A percentile compares a stretch with the other conserved stretches of the same genome.
Evolutionary conservation across 768 basidiomycete species (phyloP).

Genomic region (Boletus barrowsii): DNA sequence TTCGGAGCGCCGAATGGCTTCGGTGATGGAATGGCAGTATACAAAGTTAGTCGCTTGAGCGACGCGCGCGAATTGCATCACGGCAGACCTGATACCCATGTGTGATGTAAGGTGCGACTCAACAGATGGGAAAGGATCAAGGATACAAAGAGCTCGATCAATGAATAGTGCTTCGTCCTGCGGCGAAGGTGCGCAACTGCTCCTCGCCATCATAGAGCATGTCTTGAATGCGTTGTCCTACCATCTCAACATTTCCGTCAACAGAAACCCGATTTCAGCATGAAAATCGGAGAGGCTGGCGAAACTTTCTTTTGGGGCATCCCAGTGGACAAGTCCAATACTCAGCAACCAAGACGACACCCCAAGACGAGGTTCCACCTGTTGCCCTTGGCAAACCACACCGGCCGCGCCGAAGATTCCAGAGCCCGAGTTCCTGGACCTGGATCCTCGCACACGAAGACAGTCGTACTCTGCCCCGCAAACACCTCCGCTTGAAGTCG

Average conservation of each 20-base stretch:
- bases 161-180: constrained; percentile 86
- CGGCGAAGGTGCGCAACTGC: constrained; percentile 68
- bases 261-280: constrained; percentile 79
- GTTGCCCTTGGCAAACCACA: not conserved
- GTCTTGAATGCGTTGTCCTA: too few species aligned
- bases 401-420: not conserved
- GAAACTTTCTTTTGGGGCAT: too few species aligned
- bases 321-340: constrained; percentile 77
- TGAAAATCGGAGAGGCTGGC: too few species aligned
- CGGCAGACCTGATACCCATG: constrained; percentile 65
- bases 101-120: not conserved
- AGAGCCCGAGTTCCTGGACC: too few species aligned
- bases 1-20: constrained; percentile 79
- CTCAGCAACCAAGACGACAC: too few species aligned
- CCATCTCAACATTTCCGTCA: constrained; percentile 86
- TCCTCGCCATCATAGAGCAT: not conserved
- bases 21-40: constrained; percentile 91
- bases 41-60: constrained; percentile 88
- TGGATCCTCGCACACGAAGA: constrained; percentile 16
- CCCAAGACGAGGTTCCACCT: too few species aligned
- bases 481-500: too few species aligned
- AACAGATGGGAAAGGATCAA: too few species aligned
- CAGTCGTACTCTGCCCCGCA: not conserved
- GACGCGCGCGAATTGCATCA: constrained; percentile 89
- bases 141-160: constrained; percentile 69